Percentiles rank a stretch among this genome's conserved stretches.
phyloP scores from a whole-genome alignment of 2,329 filamentous ascomycete species.

The Aureobasidium sp. region DNA sequence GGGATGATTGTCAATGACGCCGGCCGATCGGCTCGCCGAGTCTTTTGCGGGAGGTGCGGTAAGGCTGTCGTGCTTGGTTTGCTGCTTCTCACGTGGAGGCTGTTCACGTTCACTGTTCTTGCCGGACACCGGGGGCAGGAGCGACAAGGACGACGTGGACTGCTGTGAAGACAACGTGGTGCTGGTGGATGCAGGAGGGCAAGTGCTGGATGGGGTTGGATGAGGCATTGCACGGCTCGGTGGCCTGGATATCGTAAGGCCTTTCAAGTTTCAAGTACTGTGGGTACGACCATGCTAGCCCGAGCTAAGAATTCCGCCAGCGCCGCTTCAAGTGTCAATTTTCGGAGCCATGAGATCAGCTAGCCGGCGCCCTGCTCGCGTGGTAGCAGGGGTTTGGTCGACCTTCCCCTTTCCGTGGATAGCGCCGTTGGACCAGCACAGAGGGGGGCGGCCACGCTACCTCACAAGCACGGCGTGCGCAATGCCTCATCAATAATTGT shows the following conservation, averaged over 20 bases:
- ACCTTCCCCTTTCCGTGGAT: conserved; percentile 9
- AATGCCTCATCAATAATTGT: conserved; percentile 14
- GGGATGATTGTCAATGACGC: not conserved
- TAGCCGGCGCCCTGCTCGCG: conserved; percentile 13
- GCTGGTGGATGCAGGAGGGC: conserved; percentile 8
- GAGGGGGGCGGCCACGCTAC: conserved; percentile 10
- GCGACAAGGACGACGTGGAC: not conserved
- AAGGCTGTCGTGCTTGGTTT: conserved; percentile 15
- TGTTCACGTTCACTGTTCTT: not conserved
- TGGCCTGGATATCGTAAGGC: conserved; percentile 14
- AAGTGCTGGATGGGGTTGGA: conserved; percentile 14
- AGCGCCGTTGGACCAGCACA: conserved; percentile 13
- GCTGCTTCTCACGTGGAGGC: conserved; percentile 2
- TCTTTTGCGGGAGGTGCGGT: not conserved
- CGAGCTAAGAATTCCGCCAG: conserved; percentile 15
- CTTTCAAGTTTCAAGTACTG: conserved; percentile 18
- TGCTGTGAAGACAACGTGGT: not conserved
- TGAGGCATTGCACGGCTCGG: conserved; percentile 16
- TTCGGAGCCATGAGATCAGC: conserved; percentile 15
- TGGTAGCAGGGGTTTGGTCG: conserved; percentile 10
- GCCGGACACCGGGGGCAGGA: not conserved
- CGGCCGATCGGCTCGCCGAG: conserved; percentile 11
- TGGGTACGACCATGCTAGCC: conserved; percentile 17
- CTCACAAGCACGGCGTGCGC: conserved; percentile 6
- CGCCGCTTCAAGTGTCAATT: conserved; percentile 14